Conservation (phyloP, 176 grass and related monocot species). For the Triticum monococcum region DNA sequence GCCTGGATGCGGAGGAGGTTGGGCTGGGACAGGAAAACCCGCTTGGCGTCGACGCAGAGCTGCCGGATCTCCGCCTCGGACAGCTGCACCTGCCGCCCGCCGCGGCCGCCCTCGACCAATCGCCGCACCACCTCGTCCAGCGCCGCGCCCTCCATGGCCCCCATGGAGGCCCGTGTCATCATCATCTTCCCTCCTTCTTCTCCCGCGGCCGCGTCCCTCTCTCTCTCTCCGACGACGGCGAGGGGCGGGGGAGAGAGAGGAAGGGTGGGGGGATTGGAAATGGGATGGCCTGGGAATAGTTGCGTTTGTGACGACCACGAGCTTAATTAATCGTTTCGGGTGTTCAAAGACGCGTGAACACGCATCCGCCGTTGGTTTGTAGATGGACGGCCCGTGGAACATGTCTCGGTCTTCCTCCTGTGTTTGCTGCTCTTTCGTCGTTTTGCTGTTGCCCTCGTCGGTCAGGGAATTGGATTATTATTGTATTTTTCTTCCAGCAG, state of each 20-base stretch:
- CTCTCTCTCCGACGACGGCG: not conserved
- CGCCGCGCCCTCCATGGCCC: constrained; percentile 58
- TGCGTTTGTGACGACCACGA: constrained; percentile 13
- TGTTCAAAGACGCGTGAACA: constrained; percentile 65
- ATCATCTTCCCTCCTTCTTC: constrained; percentile 42
- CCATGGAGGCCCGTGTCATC: constrained; percentile 81
- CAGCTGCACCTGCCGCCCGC: constrained; percentile 71
- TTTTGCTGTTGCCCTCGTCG: not conserved
- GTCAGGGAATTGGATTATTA: too few species aligned
- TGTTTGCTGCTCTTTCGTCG: not conserved
- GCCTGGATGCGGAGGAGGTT: constrained; percentile 69
- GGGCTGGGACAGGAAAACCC: constrained; percentile 77
- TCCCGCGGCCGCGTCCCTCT: not conserved
- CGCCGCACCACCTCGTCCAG: constrained; percentile 76
- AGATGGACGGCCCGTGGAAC: not conserved
- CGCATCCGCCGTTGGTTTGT: not conserved
- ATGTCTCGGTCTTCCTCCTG: not conserved
- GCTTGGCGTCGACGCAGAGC: constrained; percentile 90
- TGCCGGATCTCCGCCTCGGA: constrained; percentile 97
- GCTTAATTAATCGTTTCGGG: constrained; percentile 24
- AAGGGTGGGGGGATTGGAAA: not conserved
- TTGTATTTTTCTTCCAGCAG: too few species aligned
- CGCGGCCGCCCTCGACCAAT: constrained; percentile 59
- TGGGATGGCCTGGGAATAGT: constrained; percentile 13
- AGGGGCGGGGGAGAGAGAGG: not conserved